Conservation (phyloP, 2,329 filamentous ascomycete species). For the Lachnum nothofagi region DNA sequence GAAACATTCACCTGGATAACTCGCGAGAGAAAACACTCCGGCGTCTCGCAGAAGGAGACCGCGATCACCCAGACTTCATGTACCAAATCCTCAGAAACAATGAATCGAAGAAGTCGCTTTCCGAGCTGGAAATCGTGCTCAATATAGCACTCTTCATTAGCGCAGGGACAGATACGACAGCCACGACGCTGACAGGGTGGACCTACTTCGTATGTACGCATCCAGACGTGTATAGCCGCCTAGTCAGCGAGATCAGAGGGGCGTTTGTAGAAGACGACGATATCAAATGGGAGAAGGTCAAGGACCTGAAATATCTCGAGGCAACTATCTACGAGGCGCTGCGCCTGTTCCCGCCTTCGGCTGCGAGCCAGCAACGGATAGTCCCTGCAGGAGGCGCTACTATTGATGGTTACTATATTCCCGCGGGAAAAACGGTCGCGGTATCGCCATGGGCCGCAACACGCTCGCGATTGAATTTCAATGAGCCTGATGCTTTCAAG, state of each 20-base stretch:
- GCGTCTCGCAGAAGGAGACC: no score
- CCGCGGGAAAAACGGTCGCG: constrained; percentile 1
- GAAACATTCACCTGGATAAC: background rate
- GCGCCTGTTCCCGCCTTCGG: constrained; percentile 6
- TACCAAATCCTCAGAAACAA: no score
- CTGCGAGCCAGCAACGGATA: background rate
- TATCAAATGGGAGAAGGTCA: background rate
- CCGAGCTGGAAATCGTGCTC: no score
- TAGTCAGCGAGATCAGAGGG: constrained; percentile 39
- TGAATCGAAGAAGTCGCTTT: no score
- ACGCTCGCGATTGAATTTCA: constrained; percentile 7
- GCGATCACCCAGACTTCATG: no score
- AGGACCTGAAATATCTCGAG: background rate
- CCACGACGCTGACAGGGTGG: constrained; percentile 24
- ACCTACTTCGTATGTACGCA: constrained; percentile 51
- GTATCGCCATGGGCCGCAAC: background rate
- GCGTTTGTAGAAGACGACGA: constrained; percentile 32
- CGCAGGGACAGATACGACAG: constrained; percentile 26
- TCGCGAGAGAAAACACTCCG: background rate
- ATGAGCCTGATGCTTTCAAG: constrained; percentile 6
- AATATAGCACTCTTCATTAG: no score
- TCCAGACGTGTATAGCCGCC: constrained; percentile 21
- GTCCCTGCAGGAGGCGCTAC: background rate
- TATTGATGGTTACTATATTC: background rate
- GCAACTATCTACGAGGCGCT: constrained; percentile 8